phyloP scores from a whole-genome alignment of 148 eudicot species.

The Cornus kousa region DNA sequence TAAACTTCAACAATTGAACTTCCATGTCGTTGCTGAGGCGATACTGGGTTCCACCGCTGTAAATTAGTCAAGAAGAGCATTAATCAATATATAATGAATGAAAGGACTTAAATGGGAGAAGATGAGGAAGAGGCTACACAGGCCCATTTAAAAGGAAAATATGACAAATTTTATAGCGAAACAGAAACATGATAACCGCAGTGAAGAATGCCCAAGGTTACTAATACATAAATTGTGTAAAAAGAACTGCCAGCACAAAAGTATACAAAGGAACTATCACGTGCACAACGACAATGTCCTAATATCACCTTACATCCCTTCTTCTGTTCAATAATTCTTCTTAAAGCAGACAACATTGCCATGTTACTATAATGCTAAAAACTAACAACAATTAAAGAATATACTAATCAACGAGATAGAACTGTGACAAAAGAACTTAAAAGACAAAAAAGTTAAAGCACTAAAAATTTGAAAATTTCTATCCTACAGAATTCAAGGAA shows the following conservation, averaged over 20 bases:
- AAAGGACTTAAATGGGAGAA: slow-evolving; percentile 7
- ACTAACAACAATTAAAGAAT: no score
- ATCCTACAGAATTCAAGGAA: no score
- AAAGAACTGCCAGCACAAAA: background rate
- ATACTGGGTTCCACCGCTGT: slow-evolving; percentile 88
- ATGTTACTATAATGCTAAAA: no score
- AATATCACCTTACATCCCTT: no score
- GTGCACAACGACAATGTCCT: no score
- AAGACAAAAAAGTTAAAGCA: no score
- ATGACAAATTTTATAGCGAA: background rate
- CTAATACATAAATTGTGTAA: background rate
- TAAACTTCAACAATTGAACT: slow-evolving; percentile 97
- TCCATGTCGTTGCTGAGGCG: slow-evolving; percentile 95
- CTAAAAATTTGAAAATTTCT: no score
- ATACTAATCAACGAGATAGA: no score
- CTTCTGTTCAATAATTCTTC: no score
- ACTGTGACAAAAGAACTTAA: no score
- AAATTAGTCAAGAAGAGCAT: slow-evolving; percentile 9
- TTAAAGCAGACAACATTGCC: no score
- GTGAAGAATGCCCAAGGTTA: background rate
- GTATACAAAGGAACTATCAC: background rate
- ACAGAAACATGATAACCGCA: background rate
- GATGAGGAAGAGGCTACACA: slow-evolving; percentile 2
- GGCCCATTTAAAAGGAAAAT: background rate
- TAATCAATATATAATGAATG: slow-evolving; percentile 1